Evolutionary conservation across 331 rosid species (phyloP), one percentile per base, ranked within the genome.

Genomic region (Pyracantha coccinea): DNA sequence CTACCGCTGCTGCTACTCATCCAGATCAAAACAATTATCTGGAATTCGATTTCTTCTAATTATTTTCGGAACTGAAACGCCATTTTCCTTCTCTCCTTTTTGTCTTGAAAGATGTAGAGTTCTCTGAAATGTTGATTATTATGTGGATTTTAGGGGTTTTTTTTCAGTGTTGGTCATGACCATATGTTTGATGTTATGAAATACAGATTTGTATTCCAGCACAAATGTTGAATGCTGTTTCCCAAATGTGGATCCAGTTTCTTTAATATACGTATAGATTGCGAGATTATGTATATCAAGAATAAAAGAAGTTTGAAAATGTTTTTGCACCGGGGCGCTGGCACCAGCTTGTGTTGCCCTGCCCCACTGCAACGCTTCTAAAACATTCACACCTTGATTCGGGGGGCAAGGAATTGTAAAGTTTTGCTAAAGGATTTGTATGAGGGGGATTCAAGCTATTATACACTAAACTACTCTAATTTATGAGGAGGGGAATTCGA

Each of bases 1-100:
- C 78, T 41, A 13, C 72, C 55, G 69, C 80, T 62, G 70, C 76
- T 20, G 66, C 75, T 21, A 64, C 78, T 59, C 53, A 31, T 60
- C 77, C 89, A 12, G 87, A 82, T 45, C 83, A 80, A 72, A 86
- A 67, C 74, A 83, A 83, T 65, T 86, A 76, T 74, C 81, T 83
- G 73, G 86, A 86, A 61, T 86, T 86, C 6, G 84, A 86, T 86
- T 86, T 86, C 90, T 86, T 86, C 68, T 86, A 78, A 66, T 64
- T 76, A 73, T 55, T 58, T 72, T 32, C 67, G 29, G 23, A 67
- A 77, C 84, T 59, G 79, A 68, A 31, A 52, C 72, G 79, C 76
- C 72, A 50, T 68, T 79, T 70, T 47, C 77, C 28, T 62, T 66
- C 28, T 68, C 60, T 31, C 15, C 68, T 71, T 47, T 52, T 52